phyloP scores from a whole-genome alignment of 78 protist species.

The Tieghemostelium lacteum region DNA sequence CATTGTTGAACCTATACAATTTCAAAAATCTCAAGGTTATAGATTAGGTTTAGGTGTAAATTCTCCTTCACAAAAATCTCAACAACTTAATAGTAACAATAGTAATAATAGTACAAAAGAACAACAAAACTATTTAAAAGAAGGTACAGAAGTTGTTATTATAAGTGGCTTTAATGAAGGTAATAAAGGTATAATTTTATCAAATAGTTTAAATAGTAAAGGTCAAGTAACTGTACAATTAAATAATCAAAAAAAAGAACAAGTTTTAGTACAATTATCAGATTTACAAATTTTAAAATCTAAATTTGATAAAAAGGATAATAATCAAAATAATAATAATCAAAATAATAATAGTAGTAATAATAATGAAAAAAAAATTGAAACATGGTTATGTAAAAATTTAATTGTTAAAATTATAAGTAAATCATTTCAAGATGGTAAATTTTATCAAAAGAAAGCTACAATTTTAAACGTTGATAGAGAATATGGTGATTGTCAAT shows the following conservation, averaged over 20 bases:
- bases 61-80: not conserved
- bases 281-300: not conserved
- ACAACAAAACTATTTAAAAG: too few relatives aligned
- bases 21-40: constrained; percentile 48
- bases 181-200: constrained; percentile 39
- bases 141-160: constrained; percentile 10
- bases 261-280: not conserved
- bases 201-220: too few relatives aligned
- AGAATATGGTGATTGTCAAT: constrained; percentile 64
- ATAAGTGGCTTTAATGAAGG: constrained; percentile 48
- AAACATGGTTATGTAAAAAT: constrained; percentile 53
- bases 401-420: constrained; percentile 75
- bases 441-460: constrained; percentile 71
- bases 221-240: too few relatives aligned
- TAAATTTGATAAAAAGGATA: not conserved
- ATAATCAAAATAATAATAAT: not conserved
- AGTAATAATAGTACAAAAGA: too few relatives aligned
- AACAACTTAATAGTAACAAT: not conserved
- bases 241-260: constrained; percentile 32
- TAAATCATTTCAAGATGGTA: constrained; percentile 52
- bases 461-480: constrained; percentile 42
- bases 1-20: constrained; percentile 69
- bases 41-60: constrained; percentile 76
- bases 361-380: not conserved
- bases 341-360: not conserved